Conservation (phyloP, 805 yeast species). For the Kuraishia molischiana region DNA sequence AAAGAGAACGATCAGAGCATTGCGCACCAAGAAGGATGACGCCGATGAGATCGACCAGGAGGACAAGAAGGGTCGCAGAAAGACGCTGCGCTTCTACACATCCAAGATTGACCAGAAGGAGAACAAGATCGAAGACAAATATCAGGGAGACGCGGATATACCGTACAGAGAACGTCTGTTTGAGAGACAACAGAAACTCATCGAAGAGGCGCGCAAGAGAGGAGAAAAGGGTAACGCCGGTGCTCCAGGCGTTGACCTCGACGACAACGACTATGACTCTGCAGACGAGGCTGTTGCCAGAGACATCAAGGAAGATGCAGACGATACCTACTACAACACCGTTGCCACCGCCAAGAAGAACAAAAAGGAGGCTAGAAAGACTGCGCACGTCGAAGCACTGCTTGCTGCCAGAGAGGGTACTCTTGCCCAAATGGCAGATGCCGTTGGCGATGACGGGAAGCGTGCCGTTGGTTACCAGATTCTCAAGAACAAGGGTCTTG, state of each 20-base stretch:
- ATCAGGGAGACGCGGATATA: constrained; percentile 78
- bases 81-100: constrained; percentile 87
- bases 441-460: constrained; percentile 72
- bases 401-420: constrained; percentile 81
- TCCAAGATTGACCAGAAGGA: constrained; percentile 88
- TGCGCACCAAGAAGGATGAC: constrained; percentile 37
- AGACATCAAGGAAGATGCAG: constrained; percentile 34
- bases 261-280: constrained; percentile 35
- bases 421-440: constrained; percentile 59
- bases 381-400: constrained; percentile 62
- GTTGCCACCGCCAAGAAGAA: constrained; percentile 36
- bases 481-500: constrained; percentile 91
- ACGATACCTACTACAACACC: constrained; percentile 47
- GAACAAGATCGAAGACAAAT: constrained; percentile 46
- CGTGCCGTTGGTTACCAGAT: constrained; percentile 94
- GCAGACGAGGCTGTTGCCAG: constrained; percentile 36
- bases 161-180: constrained; percentile 87
- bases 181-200: constrained; percentile 80
- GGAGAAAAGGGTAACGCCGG: constrained; percentile 44
- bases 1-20: constrained; percentile 40
- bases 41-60: constrained; percentile 80
- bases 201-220: constrained; percentile 82
- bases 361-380: constrained; percentile 44
- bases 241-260: constrained; percentile 44
- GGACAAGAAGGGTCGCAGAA: constrained; percentile 74